Evolutionary conservation across 176 grass and related monocot species (phyloP), one percentile per base, ranked within the genome.

Genomic region (Rhipidocladum racemiflorum): DNA sequence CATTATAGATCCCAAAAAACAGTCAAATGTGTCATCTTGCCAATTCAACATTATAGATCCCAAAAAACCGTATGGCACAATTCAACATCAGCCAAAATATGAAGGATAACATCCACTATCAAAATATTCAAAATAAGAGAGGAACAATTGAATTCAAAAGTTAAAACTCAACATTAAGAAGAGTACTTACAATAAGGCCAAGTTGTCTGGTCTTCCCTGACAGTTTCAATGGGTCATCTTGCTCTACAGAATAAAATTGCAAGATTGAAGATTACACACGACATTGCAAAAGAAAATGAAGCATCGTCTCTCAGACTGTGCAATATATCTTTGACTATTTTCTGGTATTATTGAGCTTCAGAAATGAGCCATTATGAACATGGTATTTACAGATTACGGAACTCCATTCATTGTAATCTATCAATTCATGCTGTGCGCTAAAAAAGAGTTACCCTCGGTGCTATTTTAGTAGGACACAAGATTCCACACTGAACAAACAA

Each of bases 211-310:
- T 89, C 61, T 97, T 92, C 12, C 81, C 92, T 14, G 89, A 92
- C 49, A 93, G 68, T 84, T 90, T 94, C 83, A 90, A 85, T 20
- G 91, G 94, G 77, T 97, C 94, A 81, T 92, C 91, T 88, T 88
- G 86, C 67, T 88, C 80, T 88, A 56, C 46, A 88, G 65, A 88
- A 78, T 4, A 65, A 72, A 72, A 48, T 38, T 15, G 61, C 24
- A 73, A 39, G 32, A 42, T 61, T 23, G 15, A 27, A 48, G 6
- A 55, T 34, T 55, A 17, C 9, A 63, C 50, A 71, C 0, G 23
- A 10, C 9, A 49, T 2, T 6, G 2, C 34, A 74, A 16, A 65
- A 74, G 8, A 42, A 76, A 83, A 40, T 30, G 14, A 16, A 54
- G 7, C 18, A 76, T 7, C 9, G 1, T 44, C 18, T 21, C n/a